A percentile compares a stretch with the other conserved stretches of the same genome.
These are phyloP conservation scores for Chlorella vulgaris DNA, from an alignment of 139 green algal genomes.

Conservation along the genomic window DNA sequence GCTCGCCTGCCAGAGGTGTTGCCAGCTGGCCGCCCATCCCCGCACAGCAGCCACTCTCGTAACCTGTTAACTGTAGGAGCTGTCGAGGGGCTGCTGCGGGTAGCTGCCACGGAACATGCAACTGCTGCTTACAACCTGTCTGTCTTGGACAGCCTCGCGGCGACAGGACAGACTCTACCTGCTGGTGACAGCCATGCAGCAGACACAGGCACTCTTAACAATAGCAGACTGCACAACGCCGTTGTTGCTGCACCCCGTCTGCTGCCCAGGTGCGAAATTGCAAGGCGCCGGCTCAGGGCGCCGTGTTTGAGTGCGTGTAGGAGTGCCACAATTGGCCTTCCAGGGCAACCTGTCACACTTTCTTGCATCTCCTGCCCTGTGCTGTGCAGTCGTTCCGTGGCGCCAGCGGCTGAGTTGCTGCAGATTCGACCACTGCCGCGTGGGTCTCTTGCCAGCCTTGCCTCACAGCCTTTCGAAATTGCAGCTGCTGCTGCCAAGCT, in stretches of 20 bases:
- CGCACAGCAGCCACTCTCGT: neutral
- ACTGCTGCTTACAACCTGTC: neutral
- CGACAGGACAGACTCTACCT: too few species aligned
- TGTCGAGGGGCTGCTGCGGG: constrained; percentile 46
- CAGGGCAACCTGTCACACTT: neutral
- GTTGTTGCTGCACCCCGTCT: constrained; percentile 8
- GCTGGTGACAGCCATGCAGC: neutral
- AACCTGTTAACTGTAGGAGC: constrained; percentile 11
- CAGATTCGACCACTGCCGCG: constrained; percentile 52
- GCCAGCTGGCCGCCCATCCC: neutral
- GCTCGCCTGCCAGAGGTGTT: neutral
- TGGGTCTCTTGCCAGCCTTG: constrained; percentile 66
- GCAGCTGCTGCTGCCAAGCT: constrained; percentile 1
- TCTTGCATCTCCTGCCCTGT: neutral
- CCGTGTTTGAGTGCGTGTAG: neutral
- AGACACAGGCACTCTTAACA: neutral
- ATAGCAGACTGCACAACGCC: neutral
- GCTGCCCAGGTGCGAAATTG: constrained; percentile 2
- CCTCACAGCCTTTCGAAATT: constrained; percentile 31
- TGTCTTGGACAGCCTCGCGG: neutral
- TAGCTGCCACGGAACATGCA: constrained; percentile 36
- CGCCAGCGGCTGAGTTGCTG: constrained; percentile 29
- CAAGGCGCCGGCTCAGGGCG: neutral
- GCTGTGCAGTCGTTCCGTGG: neutral
- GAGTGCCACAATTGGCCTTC: too few species aligned